A percentile compares a stretch with the other conserved stretches of the same genome.
Conservation (phyloP, 306 rosid species). For the Prunus padus region DNA sequence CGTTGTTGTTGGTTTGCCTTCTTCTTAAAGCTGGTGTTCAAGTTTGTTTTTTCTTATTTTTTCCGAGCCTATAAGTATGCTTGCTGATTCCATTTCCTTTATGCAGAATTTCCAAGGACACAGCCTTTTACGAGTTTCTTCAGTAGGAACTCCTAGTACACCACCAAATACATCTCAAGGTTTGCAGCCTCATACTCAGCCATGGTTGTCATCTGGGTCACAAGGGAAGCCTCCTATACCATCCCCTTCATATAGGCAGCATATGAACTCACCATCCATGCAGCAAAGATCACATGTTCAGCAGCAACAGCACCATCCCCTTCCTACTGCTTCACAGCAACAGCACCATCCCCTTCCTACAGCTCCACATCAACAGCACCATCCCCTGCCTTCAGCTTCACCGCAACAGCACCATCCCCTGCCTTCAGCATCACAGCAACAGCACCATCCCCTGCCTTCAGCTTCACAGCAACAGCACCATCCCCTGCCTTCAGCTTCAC, state of each 20-base stretch:
- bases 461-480: slow-evolving; percentile 24
- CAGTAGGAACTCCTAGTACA: slow-evolving; percentile 61
- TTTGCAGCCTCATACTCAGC: slow-evolving; percentile 72
- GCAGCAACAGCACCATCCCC: slow-evolving; percentile 48
- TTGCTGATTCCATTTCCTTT: slow-evolving; percentile 22
- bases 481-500: not conserved
- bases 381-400: slow-evolving; percentile 5
- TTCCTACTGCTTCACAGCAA: slow-evolving; percentile 25
- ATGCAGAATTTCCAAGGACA: slow-evolving; percentile 83
- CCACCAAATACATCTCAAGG: slow-evolving; percentile 62
- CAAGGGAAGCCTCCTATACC: slow-evolving; percentile 96
- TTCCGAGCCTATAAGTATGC: not conserved
- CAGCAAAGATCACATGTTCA: slow-evolving; percentile 72
- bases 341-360: slow-evolving; percentile 24
- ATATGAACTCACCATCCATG: slow-evolving; percentile 54
- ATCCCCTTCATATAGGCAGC: slow-evolving; percentile 75
- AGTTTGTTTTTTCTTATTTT: not conserved
- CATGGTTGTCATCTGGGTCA: slow-evolving; percentile 82
- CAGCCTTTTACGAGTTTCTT: slow-evolving; percentile 59
- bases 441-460: not conserved
- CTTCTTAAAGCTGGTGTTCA: not conserved
- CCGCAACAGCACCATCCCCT: slow-evolving; percentile 21
- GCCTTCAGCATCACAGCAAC: slow-evolving; percentile 30
- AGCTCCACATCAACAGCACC: slow-evolving; percentile 24
- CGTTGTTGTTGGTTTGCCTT: not conserved